Evolutionary conservation across 2,329 filamentous ascomycete genomes (phyloP), one percentile per base, ranked within the genome.

Genomic region (Colletotrichum liaoningense): DNA sequence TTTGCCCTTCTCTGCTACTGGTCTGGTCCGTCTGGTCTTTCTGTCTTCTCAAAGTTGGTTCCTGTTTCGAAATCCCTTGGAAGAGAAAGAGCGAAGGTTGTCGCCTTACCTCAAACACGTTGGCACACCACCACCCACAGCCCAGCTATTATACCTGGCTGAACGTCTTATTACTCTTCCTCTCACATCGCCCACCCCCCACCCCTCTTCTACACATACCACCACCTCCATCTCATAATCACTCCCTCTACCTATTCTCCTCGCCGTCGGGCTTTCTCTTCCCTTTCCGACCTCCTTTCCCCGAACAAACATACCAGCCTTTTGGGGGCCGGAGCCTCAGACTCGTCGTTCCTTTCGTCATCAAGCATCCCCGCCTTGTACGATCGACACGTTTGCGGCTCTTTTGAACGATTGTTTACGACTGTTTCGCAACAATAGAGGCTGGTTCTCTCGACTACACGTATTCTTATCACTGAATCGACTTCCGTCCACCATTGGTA

Each of bases 401-500:
- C 6, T 9, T 9, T 28, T 42, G 19, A 28, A 28, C 59, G 1
- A 49, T 8, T 12, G 22, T 62, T 28, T 38, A 35, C 28, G 52
- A 55, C 22, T 6, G 35, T 14, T 49, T 16, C 4, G 33, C 42
- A 24, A 16, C 30, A 16, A 28, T 9, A 63, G 69, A 72, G 69
- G 69, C 69, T 72, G 69, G 65, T 64, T 72, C 65, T 72, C 58
- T 72, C 58, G 57, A 68, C 33, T 38, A 42, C 30, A 60, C 58
- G 16, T 42, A 14, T 19, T 42, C 52, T 55, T n/a, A n/a, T 2
- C n/a, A 55, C 6, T 4, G 14, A 19, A 42, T 19, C 35, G 35
- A 35, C 35, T 14, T 35, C 12, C 11, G 35, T 35, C 12, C 35
- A 9, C 35, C 35, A 35, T 16, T 14, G 4, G 6, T 24, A 42